Evolutionary conservation across 768 basidiomycete genomes (phyloP), one percentile per base, ranked within the genome.

Genomic region (Kwoniella botswanensis): DNA sequence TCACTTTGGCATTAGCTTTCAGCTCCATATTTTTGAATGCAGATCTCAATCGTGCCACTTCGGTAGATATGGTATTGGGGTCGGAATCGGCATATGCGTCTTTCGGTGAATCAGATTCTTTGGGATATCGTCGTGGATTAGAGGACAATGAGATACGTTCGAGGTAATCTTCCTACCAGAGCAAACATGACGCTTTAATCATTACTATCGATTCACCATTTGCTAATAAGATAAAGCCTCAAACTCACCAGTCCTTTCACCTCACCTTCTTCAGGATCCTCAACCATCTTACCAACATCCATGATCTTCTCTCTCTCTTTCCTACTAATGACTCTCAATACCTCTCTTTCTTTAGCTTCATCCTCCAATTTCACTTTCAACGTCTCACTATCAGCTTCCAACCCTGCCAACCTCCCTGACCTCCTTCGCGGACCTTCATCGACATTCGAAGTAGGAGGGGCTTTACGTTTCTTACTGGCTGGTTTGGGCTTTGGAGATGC

Each of bases 1-100:
- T 83, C 61, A 84, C 80, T 63, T 82, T 83, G 5, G 79, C 78
- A 58, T 81, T 78, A 4, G 74, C 72, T n/a, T 68, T 66, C 13
- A 84, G 65, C 10, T 59, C 65, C 70, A 84, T 75, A 9, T 71
- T 67, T 35, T 74, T 72, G 71, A 84, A 84, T 1, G 65, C 70
- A 9, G 70, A 53, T 29, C 76, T 73, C 12, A 85, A 71, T 13
- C 74, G 46, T 11, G 54, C 44, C 6, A 81, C 68, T 18, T 74
- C 75, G 6, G 65, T 56, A 13, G 76, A 56, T n/a, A 62, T 53
- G 3, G 59, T 50, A 50, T 35, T 7, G 35, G 35, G 35, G 35
- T 68, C 73, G 22, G 63, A 24, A 18, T 73, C 72, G n/a, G 77
- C 63, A 55, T 76, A 76, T 6, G 70, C 67, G 41, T 76, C 78